Evolutionary conservation across 495 filamentous ascomycete genomes (phyloP).

Genomic region (Aspergillus saccharolyticus): DNA sequence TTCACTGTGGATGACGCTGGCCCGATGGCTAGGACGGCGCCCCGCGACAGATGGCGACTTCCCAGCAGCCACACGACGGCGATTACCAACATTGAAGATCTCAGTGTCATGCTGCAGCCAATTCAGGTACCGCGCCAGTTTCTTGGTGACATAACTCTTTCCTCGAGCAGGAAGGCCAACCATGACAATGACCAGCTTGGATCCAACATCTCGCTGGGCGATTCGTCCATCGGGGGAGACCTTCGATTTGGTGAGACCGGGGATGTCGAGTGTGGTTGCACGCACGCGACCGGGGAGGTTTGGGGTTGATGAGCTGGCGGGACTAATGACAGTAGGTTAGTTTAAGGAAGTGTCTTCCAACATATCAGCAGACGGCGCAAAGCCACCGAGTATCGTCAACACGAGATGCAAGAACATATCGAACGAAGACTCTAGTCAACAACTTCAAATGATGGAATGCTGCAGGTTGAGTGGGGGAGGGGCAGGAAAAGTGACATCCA

Average conservation of each 20-base stretch:
- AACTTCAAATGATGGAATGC: neutral
- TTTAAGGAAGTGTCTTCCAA: neutral
- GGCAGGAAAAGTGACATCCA: neutral
- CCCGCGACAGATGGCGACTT: conserved; percentile 37
- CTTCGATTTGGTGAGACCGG: conserved; percentile 84
- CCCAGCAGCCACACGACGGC: conserved; percentile 73
- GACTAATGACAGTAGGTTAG: conserved; percentile 6
- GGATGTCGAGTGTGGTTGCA: conserved; percentile 81
- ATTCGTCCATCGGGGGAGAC: conserved; percentile 94
- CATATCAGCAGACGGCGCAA: neutral
- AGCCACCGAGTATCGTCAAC: neutral
- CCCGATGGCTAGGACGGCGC: conserved; percentile 18
- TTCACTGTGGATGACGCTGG: conserved; percentile 35
- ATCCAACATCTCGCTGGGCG: conserved; percentile 82
- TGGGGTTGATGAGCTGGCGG: conserved; percentile 24
- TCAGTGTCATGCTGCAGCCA: conserved; percentile 94
- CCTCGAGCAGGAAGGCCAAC: conserved; percentile 91
- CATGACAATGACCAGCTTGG: conserved; percentile 97
- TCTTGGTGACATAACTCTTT: conserved; percentile 98
- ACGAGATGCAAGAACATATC: conserved; percentile 8
- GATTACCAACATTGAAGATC: conserved; percentile 97
- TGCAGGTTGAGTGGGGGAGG: neutral
- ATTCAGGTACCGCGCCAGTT: conserved; percentile 87
- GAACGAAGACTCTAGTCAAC: neutral
- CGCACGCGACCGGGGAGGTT: conserved; percentile 56